These are phyloP conservation scores for Botrytis paeoniae DNA, from an alignment of 2,329 filamentous ascomycete species.

Conservation along the genomic window DNA sequence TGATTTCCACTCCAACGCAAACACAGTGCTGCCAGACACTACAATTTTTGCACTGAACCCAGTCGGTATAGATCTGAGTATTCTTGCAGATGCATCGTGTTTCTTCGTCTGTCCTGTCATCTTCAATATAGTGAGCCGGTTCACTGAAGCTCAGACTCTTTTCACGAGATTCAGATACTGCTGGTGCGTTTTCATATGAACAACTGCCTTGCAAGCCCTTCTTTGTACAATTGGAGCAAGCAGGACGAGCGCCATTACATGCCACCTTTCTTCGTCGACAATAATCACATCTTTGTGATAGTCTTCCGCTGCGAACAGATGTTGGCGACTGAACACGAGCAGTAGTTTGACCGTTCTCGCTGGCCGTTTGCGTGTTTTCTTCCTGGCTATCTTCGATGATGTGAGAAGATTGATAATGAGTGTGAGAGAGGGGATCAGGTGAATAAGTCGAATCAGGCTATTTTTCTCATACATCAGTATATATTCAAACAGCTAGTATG, in stretches of 20 bases:
- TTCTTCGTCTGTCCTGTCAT: background rate
- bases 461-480: background rate
- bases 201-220: background rate
- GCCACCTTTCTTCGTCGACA: background rate
- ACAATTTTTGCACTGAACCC: slow-evolving; percentile 5
- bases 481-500: no score
- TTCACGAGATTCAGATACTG: background rate
- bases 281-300: background rate
- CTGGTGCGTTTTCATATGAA: background rate
- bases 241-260: background rate
- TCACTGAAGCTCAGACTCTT: background rate
- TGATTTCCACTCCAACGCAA: background rate
- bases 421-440: background rate
- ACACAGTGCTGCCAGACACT: background rate
- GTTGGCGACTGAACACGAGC: background rate
- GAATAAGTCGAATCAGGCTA: background rate
- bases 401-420: background rate
- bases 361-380: background rate
- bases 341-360: background rate
- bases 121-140: background rate
- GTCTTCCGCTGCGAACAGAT: background rate
- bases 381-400: background rate
- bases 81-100: background rate
- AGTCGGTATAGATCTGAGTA: background rate
- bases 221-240: background rate